phyloP scores from a whole-genome alignment of 2,329 filamentous ascomycete genomes.

The Didymella keratinophila region DNA sequence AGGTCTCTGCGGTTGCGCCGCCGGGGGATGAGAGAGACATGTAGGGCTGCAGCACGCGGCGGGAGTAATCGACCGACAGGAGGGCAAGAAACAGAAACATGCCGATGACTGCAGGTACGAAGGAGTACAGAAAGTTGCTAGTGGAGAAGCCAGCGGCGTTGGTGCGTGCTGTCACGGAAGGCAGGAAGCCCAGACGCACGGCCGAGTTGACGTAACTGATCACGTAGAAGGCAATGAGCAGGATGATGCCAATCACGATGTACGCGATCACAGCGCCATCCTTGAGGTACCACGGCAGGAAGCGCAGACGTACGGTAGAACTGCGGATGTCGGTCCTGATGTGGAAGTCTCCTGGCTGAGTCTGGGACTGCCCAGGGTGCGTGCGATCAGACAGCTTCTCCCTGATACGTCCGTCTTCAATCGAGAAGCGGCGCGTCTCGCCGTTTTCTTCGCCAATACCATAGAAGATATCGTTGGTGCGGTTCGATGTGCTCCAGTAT shows the following conservation, averaged over 20 bases:
- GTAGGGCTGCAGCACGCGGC: conserved; percentile 75
- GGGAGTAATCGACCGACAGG: conserved; percentile 69
- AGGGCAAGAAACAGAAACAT: conserved; percentile 72
- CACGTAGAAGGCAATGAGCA: conserved; percentile 65
- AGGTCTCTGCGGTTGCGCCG: conserved; percentile 68
- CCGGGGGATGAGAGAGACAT: conserved; percentile 65
- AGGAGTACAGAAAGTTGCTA: conserved; percentile 87
- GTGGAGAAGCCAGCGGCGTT: conserved; percentile 74
- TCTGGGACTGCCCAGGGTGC: conserved; percentile 18
- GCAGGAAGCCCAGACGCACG: conserved; percentile 74
- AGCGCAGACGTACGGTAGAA: conserved; percentile 66
- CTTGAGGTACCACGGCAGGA: conserved; percentile 79
- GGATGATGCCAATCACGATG: conserved; percentile 55
- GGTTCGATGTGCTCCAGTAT: conserved; percentile 79
- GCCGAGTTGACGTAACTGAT: conserved; percentile 78
- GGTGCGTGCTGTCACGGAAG: conserved; percentile 69
- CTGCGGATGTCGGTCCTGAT: conserved; percentile 62
- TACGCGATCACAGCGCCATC: conserved; percentile 71
- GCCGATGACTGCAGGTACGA: conserved; percentile 73
- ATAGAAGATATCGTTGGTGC: conserved; percentile 75
- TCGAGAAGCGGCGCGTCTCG: conserved; percentile 59
- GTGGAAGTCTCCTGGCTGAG: conserved; percentile 50
- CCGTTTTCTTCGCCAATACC: conserved; percentile 73
- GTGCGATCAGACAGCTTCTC: conserved; percentile 53
- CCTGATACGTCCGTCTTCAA: conserved; percentile 57